Evolutionary conservation across 768 basidiomycete genomes (phyloP).

Genomic region (Mycena pura): DNA sequence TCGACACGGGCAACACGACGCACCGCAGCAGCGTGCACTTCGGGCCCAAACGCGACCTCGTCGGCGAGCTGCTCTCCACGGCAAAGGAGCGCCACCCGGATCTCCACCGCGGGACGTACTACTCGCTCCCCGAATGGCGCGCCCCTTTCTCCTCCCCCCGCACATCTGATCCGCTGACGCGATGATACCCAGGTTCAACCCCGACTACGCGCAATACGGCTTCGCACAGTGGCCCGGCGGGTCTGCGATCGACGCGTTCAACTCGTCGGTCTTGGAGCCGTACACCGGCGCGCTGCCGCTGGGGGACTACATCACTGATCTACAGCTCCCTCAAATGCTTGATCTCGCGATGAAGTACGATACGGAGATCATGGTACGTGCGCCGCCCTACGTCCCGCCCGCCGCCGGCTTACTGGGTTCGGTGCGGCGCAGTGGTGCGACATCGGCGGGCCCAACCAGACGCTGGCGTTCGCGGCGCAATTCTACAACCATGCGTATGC

Average conservation of each 20-base stretch:
- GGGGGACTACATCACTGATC: conserved; percentile 56
- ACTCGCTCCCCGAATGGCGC: conserved; percentile 62
- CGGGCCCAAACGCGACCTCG: conserved; percentile 57
- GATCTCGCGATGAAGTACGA: conserved; percentile 54
- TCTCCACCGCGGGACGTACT: conserved; percentile 64
- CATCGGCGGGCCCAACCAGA: conserved; percentile 58
- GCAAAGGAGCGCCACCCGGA: conserved; percentile 57
- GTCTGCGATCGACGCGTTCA: conserved; percentile 58
- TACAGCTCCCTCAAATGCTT: conserved; percentile 59
- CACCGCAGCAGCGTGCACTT: conserved; percentile 55
- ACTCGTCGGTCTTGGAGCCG: conserved; percentile 54
- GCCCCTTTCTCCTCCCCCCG: background rate
- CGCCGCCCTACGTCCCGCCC: no score
- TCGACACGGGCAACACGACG: conserved; percentile 61
- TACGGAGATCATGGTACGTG: conserved; percentile 61
- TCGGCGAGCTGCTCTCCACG: conserved; percentile 57
- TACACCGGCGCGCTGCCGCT: conserved; percentile 61
- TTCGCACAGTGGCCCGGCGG: conserved; percentile 60
- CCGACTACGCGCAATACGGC: conserved; percentile 58
- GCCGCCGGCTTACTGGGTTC: background rate
- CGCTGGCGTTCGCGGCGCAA: conserved; percentile 49
- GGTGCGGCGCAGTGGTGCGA: conserved; percentile 56
- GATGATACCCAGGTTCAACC: conserved; percentile 52
- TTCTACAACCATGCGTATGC: conserved; percentile 51
- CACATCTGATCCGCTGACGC: background rate